A percentile compares a stretch with the other conserved stretches of the same genome.
Conservation (phyloP, 176 grass and related monocot species). For the Hsuehochloa calcarea region DNA sequence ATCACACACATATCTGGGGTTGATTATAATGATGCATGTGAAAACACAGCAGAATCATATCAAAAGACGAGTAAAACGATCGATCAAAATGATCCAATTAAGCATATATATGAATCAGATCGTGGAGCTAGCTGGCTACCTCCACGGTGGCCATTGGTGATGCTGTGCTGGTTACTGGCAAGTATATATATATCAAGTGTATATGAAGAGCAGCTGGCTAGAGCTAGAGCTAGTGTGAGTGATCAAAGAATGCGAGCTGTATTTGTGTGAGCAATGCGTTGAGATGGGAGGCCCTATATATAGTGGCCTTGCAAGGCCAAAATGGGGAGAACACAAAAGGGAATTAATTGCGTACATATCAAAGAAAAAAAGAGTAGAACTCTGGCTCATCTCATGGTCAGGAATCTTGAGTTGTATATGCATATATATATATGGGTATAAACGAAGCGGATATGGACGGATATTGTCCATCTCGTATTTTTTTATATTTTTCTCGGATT, state of each 20-base stretch:
- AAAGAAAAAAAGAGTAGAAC: neutral
- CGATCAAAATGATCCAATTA: neutral
- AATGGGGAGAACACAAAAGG: slow-evolving; percentile 23
- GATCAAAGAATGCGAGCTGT: slow-evolving; percentile 2
- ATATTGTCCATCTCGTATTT: no score
- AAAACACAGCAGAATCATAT: neutral
- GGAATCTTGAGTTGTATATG: slow-evolving; percentile 13
- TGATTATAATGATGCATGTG: neutral
- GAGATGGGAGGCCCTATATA: slow-evolving; percentile 42
- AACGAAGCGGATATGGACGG: no score
- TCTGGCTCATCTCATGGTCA: slow-evolving; percentile 7
- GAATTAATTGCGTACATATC: neutral
- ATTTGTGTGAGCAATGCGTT: slow-evolving; percentile 31
- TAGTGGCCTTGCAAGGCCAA: slow-evolving; percentile 34
- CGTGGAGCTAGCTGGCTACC: slow-evolving; percentile 23
- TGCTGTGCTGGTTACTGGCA: slow-evolving; percentile 2
- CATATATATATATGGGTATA: no score
- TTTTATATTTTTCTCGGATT: no score
- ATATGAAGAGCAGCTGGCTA: neutral
- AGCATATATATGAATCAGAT: neutral
- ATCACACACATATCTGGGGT: neutral
- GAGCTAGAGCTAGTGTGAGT: neutral
- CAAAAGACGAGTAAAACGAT: neutral
- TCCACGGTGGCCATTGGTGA: slow-evolving; percentile 65
- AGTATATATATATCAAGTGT: neutral